Evolutionary conservation across 306 rosid species (phyloP), one percentile per base, ranked within the genome.

Genomic region (Cucurbita argyrosperma): DNA sequence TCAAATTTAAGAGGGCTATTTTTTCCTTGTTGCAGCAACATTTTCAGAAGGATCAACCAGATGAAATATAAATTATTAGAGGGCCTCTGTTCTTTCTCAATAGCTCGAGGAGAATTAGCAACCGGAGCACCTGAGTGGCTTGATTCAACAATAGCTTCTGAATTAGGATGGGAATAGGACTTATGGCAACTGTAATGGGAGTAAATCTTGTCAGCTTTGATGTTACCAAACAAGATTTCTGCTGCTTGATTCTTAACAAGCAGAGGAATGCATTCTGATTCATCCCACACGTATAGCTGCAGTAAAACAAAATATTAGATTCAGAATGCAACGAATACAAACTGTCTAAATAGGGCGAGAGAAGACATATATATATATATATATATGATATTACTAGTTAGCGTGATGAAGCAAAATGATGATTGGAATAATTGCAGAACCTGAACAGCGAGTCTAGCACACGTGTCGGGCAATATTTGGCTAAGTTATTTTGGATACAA

Each of bases 241-340:
- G 96, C 96, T 0, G 89, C 96, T 76, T 66, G 86, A 82, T 90
- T 88, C 85, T 65, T 88, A 52, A 92, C 90, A 0, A 90, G 88
- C 76, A 87, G 68, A 3, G 91, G 91, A 63, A 88, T 72, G 74
- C 80, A 86, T 54, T 86, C 87, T 7, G 91, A 87, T 71, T 86
- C 90, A 40, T 92, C 96, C 96, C 96, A 92, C 38, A 88, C 74
- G 71, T 87, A 90, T 54, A 92, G 69, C 93, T 92, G 85, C 82
- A 74, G 58, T 67, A 78, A 65, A 79, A 68, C 72, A 37, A 75
- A 71, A 71, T 56, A 69, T 53, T 57, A 72, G 55, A 54, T 57
- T 58, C 37, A 66, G 38, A 55, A 43, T 39, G 55, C 57, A 46
- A 46, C 6, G 15, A 6, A 62, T 4, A 62, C 47, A 16, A 63